A percentile compares a stretch with the other conserved stretches of the same genome.
Evolutionary conservation across 2,329 filamentous ascomycete genomes (phyloP).

Genomic region (Didymella exigua): DNA sequence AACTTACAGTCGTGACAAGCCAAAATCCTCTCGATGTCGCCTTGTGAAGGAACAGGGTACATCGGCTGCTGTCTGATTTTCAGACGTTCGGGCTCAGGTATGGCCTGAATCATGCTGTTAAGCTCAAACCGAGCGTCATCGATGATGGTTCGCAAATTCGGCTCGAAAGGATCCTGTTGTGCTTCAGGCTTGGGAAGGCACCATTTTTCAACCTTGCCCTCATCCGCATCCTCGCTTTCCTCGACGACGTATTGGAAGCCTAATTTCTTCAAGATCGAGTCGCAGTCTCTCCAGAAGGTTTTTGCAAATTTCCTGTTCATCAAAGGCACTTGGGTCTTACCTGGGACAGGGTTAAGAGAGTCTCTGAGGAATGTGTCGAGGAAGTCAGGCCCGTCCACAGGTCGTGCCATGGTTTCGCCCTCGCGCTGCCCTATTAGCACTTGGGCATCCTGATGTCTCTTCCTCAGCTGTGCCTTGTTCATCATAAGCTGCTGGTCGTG

Average conservation of each 20-base stretch:
- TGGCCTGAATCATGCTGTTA: conserved; percentile 56
- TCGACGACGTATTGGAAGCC: conserved; percentile 57
- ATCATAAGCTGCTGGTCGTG: conserved; percentile 59
- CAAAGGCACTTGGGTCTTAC: conserved; percentile 61
- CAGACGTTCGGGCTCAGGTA: conserved; percentile 37
- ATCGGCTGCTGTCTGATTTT: conserved; percentile 38
- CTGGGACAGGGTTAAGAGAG: conserved; percentile 57
- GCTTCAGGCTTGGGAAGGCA: conserved; percentile 39
- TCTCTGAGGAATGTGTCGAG: conserved; percentile 66
- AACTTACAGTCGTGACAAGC: conserved; percentile 46
- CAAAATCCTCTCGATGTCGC: conserved; percentile 48
- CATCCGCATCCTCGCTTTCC: conserved; percentile 41
- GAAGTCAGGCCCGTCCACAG: conserved; percentile 61
- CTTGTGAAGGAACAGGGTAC: conserved; percentile 45
- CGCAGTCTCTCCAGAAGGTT: conserved; percentile 67
- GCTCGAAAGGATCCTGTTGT: conserved; percentile 27
- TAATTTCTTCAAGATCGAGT: conserved; percentile 61
- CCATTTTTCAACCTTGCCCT: conserved; percentile 34
- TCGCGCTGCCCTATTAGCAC: conserved; percentile 60
- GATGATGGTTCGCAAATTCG: conserved; percentile 46
- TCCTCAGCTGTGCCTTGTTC: conserved; percentile 58
- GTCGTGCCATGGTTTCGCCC: conserved; percentile 57
- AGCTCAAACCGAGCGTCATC: conserved; percentile 67
- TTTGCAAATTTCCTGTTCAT: conserved; percentile 69
- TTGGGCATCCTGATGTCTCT: conserved; percentile 60